phyloP scores from a whole-genome alignment of 768 basidiomycete genomes.

The Pluteus cervinus region DNA sequence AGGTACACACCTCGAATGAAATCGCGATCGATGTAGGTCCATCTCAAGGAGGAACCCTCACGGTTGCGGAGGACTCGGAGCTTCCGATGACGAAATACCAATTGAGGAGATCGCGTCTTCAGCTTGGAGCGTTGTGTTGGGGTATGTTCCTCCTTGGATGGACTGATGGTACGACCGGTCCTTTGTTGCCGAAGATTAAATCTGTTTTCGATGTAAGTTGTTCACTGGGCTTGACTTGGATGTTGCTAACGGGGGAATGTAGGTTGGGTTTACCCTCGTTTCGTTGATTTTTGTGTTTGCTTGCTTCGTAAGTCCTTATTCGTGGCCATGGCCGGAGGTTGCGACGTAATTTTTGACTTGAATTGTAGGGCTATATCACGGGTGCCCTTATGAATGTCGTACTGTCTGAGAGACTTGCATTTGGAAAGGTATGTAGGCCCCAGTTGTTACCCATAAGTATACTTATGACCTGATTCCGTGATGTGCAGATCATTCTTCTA shows the following conservation, averaged over 20 bases:
- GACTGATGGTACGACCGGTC: conserved; percentile 73
- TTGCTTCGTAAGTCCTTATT: conserved; percentile 28
- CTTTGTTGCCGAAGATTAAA: conserved; percentile 69
- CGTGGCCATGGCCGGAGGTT: not conserved
- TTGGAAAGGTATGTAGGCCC: conserved; percentile 36
- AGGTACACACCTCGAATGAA: too few relatives aligned
- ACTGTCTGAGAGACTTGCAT: conserved; percentile 30
- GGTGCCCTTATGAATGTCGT: conserved; percentile 35
- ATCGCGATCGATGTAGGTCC: too few relatives aligned
- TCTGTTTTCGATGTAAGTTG: conserved; percentile 38
- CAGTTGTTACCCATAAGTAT: conserved; percentile 2
- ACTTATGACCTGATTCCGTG: not conserved
- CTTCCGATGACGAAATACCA: too few relatives aligned
- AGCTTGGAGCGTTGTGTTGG: conserved; percentile 50
- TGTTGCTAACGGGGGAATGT: not conserved
- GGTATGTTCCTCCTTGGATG: conserved; percentile 61
- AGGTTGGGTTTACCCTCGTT: conserved; percentile 48
- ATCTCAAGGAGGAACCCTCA: too few relatives aligned
- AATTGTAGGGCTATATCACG: conserved; percentile 30
- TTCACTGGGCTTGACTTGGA: not conserved
- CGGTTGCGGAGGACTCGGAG: too few relatives aligned
- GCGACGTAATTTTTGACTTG: not conserved
- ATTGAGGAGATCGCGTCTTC: too few relatives aligned
- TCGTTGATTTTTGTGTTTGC: conserved; percentile 51
- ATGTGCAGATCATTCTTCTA: conserved; percentile 16